phyloP scores from a whole-genome alignment of 495 filamentous ascomycete genomes.

The Friedmanniomyces simplex region DNA sequence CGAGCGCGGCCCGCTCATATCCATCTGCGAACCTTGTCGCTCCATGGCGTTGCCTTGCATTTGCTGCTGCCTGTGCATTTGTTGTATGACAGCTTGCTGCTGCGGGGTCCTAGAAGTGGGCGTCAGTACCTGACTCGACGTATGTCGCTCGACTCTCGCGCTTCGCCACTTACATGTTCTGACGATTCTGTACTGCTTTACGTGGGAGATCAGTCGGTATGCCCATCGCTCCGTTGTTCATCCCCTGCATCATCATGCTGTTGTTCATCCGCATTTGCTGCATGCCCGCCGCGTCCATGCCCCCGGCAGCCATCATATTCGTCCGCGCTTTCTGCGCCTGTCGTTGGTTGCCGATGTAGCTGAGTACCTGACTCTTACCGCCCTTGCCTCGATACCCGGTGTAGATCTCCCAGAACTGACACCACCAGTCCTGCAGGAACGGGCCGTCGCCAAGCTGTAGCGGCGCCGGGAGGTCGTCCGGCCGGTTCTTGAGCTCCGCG shows the following conservation, averaged over 20 bases:
- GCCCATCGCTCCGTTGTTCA: conserved; percentile 34
- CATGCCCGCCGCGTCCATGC: conserved; percentile 55
- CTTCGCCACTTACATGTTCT: conserved; percentile 47
- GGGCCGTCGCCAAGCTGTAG: conserved; percentile 58
- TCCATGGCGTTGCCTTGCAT: conserved; percentile 67
- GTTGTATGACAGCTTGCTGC: neutral
- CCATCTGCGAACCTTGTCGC: conserved; percentile 75
- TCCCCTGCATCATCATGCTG: conserved; percentile 25
- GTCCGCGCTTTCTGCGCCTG: conserved; percentile 5
- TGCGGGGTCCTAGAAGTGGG: conserved; percentile 5
- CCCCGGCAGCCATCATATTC: conserved; percentile 11
- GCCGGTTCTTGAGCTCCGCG: conserved; percentile 68
- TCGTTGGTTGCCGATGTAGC: conserved; percentile 50
- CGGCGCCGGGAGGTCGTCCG: conserved; percentile 69
- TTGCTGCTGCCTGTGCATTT: conserved; percentile 30
- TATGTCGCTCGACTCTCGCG: neutral
- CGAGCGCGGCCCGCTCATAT: conserved; percentile 67
- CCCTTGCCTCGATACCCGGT: conserved; percentile 56
- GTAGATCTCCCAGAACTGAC: conserved; percentile 92
- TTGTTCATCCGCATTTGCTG: conserved; percentile 47
- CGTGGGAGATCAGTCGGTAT: conserved; percentile 24
- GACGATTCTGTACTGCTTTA: conserved; percentile 44
- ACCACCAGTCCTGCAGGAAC: conserved; percentile 92
- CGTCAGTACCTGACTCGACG: neutral
- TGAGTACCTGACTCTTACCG: conserved; percentile 58